These are phyloP conservation scores for Calocybe cyanea DNA, from an alignment of 768 basidiomycete genomes.

Conservation along the genomic window DNA sequence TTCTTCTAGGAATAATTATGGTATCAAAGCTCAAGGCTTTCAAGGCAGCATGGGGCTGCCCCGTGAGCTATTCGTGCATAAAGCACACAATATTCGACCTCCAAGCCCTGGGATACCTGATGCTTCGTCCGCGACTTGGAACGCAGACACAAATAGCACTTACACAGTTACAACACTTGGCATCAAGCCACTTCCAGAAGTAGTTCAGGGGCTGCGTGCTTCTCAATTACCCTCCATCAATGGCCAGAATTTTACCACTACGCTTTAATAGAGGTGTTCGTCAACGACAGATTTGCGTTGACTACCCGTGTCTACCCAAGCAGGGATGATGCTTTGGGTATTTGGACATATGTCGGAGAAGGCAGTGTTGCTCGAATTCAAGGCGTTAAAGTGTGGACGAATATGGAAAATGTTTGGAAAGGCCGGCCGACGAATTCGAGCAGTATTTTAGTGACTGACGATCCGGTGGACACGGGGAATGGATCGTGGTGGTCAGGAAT, in stretches of 20 bases:
- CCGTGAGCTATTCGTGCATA: not conserved
- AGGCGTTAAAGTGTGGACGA: not conserved
- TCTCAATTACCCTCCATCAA: not conserved
- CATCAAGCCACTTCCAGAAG: not conserved
- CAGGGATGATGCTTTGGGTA: conserved; percentile 1
- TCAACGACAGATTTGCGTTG: conserved; percentile 1
- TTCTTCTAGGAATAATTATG: not conserved
- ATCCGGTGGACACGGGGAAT: not conserved
- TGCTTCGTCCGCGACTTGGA: not conserved
- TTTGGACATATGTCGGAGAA: not conserved
- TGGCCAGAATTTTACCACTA: not conserved
- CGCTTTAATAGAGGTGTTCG: not conserved
- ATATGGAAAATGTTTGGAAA: not conserved
- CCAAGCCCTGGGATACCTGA: not conserved
- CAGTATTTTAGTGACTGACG: not conserved
- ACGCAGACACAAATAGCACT: not conserved
- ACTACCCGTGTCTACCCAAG: conserved; percentile 1
- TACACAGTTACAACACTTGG: conserved; percentile 2
- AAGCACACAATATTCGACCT: not conserved
- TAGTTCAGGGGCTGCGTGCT: not conserved
- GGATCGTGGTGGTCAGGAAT: conserved; percentile 3
- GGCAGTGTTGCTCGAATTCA: not conserved
- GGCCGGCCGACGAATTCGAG: not conserved
- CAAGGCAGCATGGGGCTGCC: conserved; percentile 2
- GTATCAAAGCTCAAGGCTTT: conserved; percentile 3